These are phyloP conservation scores for Fonsecaea multimorphosa DNA, from an alignment of 2,329 filamentous ascomycete species.

Conservation along the genomic window DNA sequence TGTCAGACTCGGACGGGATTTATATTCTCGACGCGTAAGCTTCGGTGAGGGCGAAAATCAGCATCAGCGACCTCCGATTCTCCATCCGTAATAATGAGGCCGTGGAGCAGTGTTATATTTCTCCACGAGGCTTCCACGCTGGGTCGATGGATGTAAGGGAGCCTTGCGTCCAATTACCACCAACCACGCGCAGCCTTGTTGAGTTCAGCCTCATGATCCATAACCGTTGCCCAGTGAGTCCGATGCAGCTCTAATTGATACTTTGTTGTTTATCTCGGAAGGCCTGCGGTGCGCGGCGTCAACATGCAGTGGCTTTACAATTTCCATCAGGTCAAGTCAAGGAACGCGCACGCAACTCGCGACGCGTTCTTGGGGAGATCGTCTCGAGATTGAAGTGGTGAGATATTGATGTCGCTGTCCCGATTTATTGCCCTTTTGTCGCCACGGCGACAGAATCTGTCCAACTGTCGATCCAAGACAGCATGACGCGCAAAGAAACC, in stretches of 20 bases:
- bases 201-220: conserved; percentile 12
- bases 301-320: no score
- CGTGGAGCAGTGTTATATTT: background rate
- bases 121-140: background rate
- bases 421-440: background rate
- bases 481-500: background rate
- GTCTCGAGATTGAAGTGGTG: background rate
- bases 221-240: no score
- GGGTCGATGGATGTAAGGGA: background rate
- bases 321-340: no score
- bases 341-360: background rate
- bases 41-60: conserved; percentile 6
- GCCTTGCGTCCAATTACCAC: conserved; percentile 17
- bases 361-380: background rate
- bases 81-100: background rate
- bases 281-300: background rate
- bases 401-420: background rate
- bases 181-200: conserved; percentile 6
- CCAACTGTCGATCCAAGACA: background rate
- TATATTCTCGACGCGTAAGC: conserved; percentile 18
- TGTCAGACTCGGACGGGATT: background rate
- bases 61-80: background rate
- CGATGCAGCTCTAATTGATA: background rate
- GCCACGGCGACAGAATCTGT: background rate
- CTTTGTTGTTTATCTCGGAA: background rate